These are phyloP conservation scores for Neonectria coccinea DNA, from an alignment of 2,329 filamentous ascomycete genomes.

Conservation along the genomic window DNA sequence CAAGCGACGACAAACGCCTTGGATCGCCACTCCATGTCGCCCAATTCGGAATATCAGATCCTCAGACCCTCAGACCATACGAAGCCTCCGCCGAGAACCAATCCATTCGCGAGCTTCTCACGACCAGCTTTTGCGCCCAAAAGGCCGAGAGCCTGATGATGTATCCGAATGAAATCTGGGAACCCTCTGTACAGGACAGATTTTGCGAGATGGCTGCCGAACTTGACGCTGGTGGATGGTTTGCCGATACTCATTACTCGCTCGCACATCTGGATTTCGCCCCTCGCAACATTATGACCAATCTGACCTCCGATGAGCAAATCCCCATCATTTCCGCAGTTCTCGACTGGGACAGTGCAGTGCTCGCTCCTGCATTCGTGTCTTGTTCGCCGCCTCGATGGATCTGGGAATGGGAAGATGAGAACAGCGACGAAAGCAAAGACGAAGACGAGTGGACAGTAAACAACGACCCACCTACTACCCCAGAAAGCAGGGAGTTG, in stretches of 20 bases:
- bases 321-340: constrained; percentile 2
- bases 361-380: constrained; percentile 8
- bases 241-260: background rate
- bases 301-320: background rate
- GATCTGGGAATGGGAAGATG: constrained; percentile 12
- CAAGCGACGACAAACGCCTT: background rate
- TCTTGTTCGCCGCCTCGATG: constrained; percentile 5
- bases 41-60: background rate
- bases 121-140: background rate
- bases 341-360: constrained; percentile 15
- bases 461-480: constrained; percentile 42
- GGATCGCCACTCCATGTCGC: background rate
- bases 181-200: background rate
- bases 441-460: constrained; percentile 52
- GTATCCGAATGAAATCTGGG: background rate
- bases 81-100: background rate
- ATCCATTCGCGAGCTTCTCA: constrained; percentile 1
- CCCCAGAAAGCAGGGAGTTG: background rate
- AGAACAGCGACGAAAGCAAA: background rate
- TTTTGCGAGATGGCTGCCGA: background rate
- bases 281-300: constrained; percentile 1
- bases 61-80: background rate
- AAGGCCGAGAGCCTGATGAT: background rate
- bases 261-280: constrained; percentile 6
- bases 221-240: background rate